Evolutionary conservation across 208 protist genomes (phyloP), one percentile per base, ranked within the genome.

Genomic region (Wallacemonas sp.): DNA sequence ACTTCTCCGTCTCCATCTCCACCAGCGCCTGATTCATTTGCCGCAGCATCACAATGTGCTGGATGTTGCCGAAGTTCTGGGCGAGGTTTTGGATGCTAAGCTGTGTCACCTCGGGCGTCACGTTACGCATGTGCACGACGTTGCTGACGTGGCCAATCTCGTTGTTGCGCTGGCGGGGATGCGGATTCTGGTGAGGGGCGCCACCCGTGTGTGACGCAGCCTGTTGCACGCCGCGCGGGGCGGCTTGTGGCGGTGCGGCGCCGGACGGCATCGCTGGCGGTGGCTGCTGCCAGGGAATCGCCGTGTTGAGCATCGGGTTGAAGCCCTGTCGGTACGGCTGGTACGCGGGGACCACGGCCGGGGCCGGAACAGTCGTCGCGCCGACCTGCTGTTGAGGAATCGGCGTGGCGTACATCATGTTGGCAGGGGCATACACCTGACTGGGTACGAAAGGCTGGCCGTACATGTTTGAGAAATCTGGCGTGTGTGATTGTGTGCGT

Each of bases 11-110:
- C 72, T 95, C 91, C 92, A 97, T 97, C 78, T 97, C 88, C 46
- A 97, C 78, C 1, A 97, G 81, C 8, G 92, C 89, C 80, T 97
- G 92, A 57, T 97, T 95, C 90, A 94, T 97, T 74, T 95, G 88
- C 1, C 92, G 83, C 49, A 97, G 88, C 92, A 97, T 95, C 26
- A 97, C 92, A 76, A 97, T 89, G 73, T 95, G 91, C 61, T 91
- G 90, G 49, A 97, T 88, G 41, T 90, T 83, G 52, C 92, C 92
- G 67, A 97, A 97, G 64, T 93, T 87, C 57, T 87, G 79, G 23
- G 80, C 85, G 38, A 97, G 60, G 44, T 85, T 93, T 56, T 95
- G 87, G 49, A 97, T 88, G 68, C 90, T 91, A 60, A 93, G 76
- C 78, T 97, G 92, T 46, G 90, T 95, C 52, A 97, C 90, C 29